These are phyloP conservation scores for Stagonosporopsis cucurbitacearum DNA, from an alignment of 2,329 filamentous ascomycete genomes.

Conservation along the genomic window DNA sequence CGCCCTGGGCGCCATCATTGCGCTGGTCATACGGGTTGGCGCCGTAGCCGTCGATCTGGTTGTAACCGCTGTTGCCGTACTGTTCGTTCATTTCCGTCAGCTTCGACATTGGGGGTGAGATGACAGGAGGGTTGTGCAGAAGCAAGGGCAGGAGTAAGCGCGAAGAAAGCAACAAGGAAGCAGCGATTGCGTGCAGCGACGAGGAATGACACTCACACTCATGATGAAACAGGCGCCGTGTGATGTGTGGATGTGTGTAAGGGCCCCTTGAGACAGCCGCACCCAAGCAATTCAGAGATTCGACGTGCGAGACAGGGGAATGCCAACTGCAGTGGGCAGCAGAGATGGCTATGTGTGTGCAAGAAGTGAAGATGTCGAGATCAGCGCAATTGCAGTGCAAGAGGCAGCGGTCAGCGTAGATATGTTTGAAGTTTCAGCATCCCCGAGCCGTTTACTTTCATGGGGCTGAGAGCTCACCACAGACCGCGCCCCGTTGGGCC, in stretches of 20 bases:
- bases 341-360: constrained; percentile 6
- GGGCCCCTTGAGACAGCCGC: constrained; percentile 45
- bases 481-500: constrained; percentile 5
- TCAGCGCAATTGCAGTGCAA: constrained; percentile 2
- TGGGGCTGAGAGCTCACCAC: constrained; percentile 16
- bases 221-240: constrained; percentile 48
- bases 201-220: constrained; percentile 44
- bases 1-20: constrained; percentile 49
- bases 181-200: constrained; percentile 14
- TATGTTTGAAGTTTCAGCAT: constrained; percentile 21
- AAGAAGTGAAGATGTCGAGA: constrained; percentile 1
- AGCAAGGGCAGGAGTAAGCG: constrained; percentile 13
- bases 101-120: constrained; percentile 8
- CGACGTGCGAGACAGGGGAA: constrained; percentile 13
- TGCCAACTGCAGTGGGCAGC: constrained; percentile 6
- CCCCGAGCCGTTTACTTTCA: constrained; percentile 8
- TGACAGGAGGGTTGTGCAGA: constrained; percentile 10
- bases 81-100: constrained; percentile 42
- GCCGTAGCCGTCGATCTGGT: constrained; percentile 50
- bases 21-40: constrained; percentile 54
- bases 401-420: constrained; percentile 17
- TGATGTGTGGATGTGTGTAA: constrained; percentile 39
- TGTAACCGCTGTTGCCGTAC: constrained; percentile 51
- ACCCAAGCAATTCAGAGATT: constrained; percentile 15
- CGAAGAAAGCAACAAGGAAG: constrained; percentile 12